Conservation (phyloP, 78 protist genomes). For the Acrasis kona region DNA sequence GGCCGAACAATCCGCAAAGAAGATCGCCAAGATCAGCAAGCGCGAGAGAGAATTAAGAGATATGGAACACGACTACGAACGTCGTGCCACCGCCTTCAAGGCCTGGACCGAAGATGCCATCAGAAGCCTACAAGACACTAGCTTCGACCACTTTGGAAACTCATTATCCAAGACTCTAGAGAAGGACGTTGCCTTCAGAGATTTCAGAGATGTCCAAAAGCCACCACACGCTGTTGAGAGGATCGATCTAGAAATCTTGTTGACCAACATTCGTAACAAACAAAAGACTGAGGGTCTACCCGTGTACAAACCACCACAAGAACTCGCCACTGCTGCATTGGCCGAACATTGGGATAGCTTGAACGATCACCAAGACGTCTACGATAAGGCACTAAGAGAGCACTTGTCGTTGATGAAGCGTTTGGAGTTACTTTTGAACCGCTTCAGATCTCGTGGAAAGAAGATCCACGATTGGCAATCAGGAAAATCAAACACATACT, state of each 20-base stretch:
- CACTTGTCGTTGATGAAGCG: background rate
- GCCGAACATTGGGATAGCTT: background rate
- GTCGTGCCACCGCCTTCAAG: background rate
- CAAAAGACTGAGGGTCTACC: background rate
- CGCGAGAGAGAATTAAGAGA: background rate
- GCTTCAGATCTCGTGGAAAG: background rate
- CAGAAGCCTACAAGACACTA: background rate
- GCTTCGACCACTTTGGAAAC: background rate
- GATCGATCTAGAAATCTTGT: background rate
- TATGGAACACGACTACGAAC: background rate
- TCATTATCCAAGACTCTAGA: background rate
- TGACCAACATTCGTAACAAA: background rate
- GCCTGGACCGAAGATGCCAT: slow-evolving; percentile 2
- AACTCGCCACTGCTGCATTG: background rate
- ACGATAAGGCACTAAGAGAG: background rate
- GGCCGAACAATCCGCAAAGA: slow-evolving; percentile 47
- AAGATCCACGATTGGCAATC: background rate
- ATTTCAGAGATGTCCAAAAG: background rate
- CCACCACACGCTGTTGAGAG: background rate
- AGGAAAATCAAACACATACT: background rate
- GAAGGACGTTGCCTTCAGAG: background rate
- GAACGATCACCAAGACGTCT: background rate
- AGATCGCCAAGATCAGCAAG: slow-evolving; percentile 34
- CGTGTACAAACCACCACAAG: background rate
- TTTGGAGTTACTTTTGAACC: background rate